These are phyloP conservation scores for Cyclotella choctawhatcheeana DNA, from an alignment of 108 stramenopile species.

Conservation along the genomic window DNA sequence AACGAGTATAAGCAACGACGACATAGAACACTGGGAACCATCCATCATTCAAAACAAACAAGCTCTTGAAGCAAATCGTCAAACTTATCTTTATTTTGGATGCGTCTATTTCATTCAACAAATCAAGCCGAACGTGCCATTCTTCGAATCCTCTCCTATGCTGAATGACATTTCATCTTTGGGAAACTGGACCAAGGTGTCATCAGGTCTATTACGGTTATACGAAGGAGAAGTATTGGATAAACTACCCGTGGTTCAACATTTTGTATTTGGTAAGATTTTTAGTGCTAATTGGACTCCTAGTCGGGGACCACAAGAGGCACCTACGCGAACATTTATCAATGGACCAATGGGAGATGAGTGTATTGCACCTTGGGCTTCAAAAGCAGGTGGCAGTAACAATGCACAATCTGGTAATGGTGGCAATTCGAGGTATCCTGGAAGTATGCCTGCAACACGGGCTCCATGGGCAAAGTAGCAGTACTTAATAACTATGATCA, in stretches of 20 bases:
- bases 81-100: conserved; percentile 73
- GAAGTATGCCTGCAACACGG: conserved; percentile 48
- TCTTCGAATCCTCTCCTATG: conserved; percentile 95
- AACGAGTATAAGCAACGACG: conserved; percentile 24
- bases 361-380: conserved; percentile 59
- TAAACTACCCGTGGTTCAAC: conserved; percentile 94
- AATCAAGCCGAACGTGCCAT: conserved; percentile 89
- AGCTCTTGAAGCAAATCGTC: conserved; percentile 29
- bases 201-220: conserved; percentile 74
- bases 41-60: conserved; percentile 44
- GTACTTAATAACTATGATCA: too few relatives aligned
- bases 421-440: conserved; percentile 1
- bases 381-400: not conserved
- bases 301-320: conserved; percentile 46
- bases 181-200: conserved; percentile 84
- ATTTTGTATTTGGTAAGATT: conserved; percentile 92
- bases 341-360: conserved; percentile 46
- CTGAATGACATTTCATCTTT: conserved; percentile 88
- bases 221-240: conserved; percentile 94
- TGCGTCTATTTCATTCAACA: conserved; percentile 86
- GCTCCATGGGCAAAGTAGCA: conserved; percentile 68
- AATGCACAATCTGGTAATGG: not conserved
- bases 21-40: conserved; percentile 48
- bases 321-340: conserved; percentile 69
- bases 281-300: conserved; percentile 78